Conservation (phyloP, 2,329 filamentous ascomycete genomes). For the Pseudogymnoascus sp. region DNA sequence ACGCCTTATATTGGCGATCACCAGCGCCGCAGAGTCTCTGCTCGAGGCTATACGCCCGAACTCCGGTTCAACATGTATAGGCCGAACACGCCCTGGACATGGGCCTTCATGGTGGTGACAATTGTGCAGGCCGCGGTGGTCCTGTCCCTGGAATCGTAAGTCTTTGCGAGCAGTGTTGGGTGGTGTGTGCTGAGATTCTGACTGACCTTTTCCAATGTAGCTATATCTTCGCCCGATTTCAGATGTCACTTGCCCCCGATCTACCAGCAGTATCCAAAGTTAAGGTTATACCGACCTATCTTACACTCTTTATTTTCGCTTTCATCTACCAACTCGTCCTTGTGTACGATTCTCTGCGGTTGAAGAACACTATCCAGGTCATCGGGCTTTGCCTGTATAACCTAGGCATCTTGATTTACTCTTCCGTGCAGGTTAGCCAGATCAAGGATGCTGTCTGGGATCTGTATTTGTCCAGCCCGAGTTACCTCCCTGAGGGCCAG, state of each 20-base stretch:
- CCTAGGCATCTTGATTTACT: conserved; percentile 82
- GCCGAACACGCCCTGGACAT: conserved; percentile 80
- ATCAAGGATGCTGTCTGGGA: conserved; percentile 63
- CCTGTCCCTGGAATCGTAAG: conserved; percentile 79
- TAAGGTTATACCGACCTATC: conserved; percentile 73
- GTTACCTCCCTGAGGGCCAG: conserved; percentile 21
- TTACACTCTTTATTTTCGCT: conserved; percentile 94
- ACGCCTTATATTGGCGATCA: conserved; percentile 28
- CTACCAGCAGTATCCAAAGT: conserved; percentile 32
- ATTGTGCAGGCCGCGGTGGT: conserved; percentile 70
- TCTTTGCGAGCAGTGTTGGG: conserved; percentile 16
- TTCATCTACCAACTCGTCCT: conserved; percentile 87
- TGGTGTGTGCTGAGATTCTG: neutral
- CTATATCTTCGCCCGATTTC: conserved; percentile 85
- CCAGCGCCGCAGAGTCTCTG: conserved; percentile 21
- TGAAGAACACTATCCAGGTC: conserved; percentile 97
- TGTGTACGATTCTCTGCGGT: conserved; percentile 83
- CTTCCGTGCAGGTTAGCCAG: conserved; percentile 85
- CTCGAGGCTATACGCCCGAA: neutral
- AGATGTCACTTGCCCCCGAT: conserved; percentile 47
- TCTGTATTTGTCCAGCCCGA: conserved; percentile 42
- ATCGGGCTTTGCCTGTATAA: conserved; percentile 94
- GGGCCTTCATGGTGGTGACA: conserved; percentile 69
- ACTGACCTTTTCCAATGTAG: conserved; percentile 35
- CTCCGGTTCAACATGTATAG: conserved; percentile 54